Evolutionary conservation across 2,329 filamentous ascomycete genomes (phyloP).

Genomic region (Ceratocystis albifundus): DNA sequence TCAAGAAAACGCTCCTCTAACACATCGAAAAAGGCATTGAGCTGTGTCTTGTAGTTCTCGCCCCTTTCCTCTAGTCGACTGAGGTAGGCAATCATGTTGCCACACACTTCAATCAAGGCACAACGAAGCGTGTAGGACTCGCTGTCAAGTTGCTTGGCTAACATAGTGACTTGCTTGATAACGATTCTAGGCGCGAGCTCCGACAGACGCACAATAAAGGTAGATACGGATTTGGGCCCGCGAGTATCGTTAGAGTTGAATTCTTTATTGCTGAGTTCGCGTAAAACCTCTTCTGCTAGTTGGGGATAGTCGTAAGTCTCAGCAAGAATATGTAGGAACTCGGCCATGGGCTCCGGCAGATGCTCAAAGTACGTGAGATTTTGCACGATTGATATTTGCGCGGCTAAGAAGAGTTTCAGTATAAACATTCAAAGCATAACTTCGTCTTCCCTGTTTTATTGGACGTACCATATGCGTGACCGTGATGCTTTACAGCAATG

Average conservation of each 20-base stretch:
- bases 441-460: no score
- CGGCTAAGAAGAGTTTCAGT: constrained; percentile 47
- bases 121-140: constrained; percentile 94
- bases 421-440: constrained; percentile 4
- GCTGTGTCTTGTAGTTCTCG: constrained; percentile 87
- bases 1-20: constrained; percentile 93
- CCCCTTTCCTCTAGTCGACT: constrained; percentile 83
- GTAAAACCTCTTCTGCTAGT: constrained; percentile 81
- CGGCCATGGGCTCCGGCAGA: constrained; percentile 96
- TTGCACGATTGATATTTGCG: constrained; percentile 95
- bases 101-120: constrained; percentile 91
- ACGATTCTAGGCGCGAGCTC: constrained; percentile 84
- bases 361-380: constrained; percentile 98
- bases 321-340: constrained; percentile 88
- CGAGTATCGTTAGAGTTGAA: constrained; percentile 95
- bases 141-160: constrained; percentile 90
- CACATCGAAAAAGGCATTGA: constrained; percentile 94
- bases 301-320: constrained; percentile 98
- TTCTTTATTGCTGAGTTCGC: constrained; percentile 92
- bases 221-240: constrained; percentile 90
- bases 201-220: constrained; percentile 85
- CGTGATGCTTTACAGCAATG: constrained; percentile 93
- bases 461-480: constrained; percentile 75
- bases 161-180: constrained; percentile 92
- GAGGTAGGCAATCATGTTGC: constrained; percentile 83